These are phyloP conservation scores for Stachybotrys chlorohalonatus DNA, from an alignment of 2,329 filamentous ascomycete genomes.

Conservation along the genomic window DNA sequence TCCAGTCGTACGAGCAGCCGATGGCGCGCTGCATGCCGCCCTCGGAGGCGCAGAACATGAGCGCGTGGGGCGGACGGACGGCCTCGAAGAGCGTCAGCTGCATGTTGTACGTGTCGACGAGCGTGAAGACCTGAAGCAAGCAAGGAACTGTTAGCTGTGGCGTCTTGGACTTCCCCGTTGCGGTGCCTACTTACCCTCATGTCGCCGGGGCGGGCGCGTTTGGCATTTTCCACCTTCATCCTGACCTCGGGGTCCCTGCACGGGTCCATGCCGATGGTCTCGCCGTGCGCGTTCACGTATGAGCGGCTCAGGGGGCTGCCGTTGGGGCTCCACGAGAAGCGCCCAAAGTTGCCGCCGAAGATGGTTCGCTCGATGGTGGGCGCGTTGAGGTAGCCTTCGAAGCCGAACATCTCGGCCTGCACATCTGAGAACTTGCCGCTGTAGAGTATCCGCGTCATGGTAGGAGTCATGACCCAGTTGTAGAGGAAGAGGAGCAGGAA, in stretches of 20 bases:
- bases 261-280: conserved; percentile 17
- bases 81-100: conserved; percentile 23
- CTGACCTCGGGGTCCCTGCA: conserved; percentile 11
- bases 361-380: conserved; percentile 18
- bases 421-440: conserved; percentile 19
- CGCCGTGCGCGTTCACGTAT: conserved; percentile 13
- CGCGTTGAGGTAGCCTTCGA: conserved; percentile 21
- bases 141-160: conserved; percentile 3
- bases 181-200: conserved; percentile 12
- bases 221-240: conserved; percentile 16
- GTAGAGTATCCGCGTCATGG: conserved; percentile 14
- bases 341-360: conserved; percentile 18
- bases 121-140: conserved; percentile 19
- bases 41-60: conserved; percentile 17
- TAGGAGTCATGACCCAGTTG: conserved; percentile 13
- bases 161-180: too few species aligned
- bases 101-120: conserved; percentile 27
- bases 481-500: conserved; percentile 14
- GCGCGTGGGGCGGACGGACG: conserved; percentile 12
- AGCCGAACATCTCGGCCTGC: conserved; percentile 20
- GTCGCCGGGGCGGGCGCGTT: conserved; percentile 14
- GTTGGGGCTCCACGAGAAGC: conserved; percentile 17
- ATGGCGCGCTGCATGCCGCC: conserved; percentile 17
- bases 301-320: conserved; percentile 17
- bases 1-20: conserved; percentile 16